Conservation (phyloP, 805 yeast genomes). For the Metschnikowia similis region DNA sequence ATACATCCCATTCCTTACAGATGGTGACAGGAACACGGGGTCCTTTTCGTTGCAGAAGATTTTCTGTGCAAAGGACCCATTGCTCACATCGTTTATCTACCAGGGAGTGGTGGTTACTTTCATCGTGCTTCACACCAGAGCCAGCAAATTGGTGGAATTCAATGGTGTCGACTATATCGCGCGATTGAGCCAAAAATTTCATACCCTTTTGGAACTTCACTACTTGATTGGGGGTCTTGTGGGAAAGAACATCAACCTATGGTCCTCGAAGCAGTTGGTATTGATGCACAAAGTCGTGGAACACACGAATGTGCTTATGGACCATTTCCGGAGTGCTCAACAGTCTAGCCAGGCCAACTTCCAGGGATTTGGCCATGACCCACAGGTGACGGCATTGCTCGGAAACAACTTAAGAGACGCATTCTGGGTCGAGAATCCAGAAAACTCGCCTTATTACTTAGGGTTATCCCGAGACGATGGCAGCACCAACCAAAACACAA, state of each 20-base stretch:
- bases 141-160: slow-evolving; percentile 27
- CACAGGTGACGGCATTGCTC: slow-evolving; percentile 31
- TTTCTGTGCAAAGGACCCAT: slow-evolving; percentile 41
- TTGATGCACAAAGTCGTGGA: slow-evolving; percentile 28
- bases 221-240: slow-evolving; percentile 18
- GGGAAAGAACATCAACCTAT: slow-evolving; percentile 20
- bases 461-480: slow-evolving; percentile 5
- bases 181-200: slow-evolving; percentile 22
- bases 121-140: slow-evolving; percentile 44
- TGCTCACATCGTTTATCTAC: slow-evolving; percentile 45
- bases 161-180: slow-evolving; percentile 19
- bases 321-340: slow-evolving; percentile 4
- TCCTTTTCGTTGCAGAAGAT: slow-evolving; percentile 26
- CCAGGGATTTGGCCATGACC: slow-evolving; percentile 10
- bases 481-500: neutral
- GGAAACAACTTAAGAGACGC: slow-evolving; percentile 47
- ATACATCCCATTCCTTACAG: slow-evolving; percentile 9
- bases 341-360: slow-evolving; percentile 3
- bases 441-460: slow-evolving; percentile 10
- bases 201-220: slow-evolving; percentile 22
- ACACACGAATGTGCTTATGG: slow-evolving; percentile 23
- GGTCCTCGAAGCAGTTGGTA: slow-evolving; percentile 34
- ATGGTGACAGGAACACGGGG: slow-evolving; percentile 6
- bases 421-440: slow-evolving; percentile 44
- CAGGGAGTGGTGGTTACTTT: slow-evolving; percentile 50